These are phyloP conservation scores for Neopestalotiopsis rosae DNA, from an alignment of 2,329 filamentous ascomycete species.

Conservation along the genomic window DNA sequence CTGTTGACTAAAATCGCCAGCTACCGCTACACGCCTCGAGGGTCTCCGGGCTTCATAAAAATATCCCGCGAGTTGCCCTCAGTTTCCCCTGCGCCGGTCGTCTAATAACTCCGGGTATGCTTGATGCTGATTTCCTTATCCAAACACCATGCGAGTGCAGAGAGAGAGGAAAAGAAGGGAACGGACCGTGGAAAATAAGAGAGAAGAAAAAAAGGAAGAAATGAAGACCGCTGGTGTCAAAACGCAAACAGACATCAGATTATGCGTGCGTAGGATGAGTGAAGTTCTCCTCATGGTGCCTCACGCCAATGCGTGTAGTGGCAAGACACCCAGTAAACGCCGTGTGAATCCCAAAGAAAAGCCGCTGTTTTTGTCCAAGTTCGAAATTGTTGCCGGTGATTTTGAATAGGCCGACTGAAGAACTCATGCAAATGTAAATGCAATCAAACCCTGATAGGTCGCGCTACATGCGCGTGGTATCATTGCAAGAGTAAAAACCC, in stretches of 20 bases:
- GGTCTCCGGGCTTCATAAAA: conserved; percentile 24
- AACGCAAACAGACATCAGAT: background rate
- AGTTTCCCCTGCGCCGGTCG: background rate
- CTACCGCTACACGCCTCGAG: conserved; percentile 7
- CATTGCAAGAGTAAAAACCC: conserved; percentile 9
- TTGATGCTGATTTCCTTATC: background rate
- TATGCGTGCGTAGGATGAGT: background rate
- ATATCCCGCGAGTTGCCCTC: conserved; percentile 20
- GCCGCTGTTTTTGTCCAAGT: background rate
- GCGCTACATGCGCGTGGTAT: conserved; percentile 21
- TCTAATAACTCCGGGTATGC: conserved; percentile 13
- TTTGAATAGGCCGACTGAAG: background rate
- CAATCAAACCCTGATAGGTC: conserved; percentile 24
- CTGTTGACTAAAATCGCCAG: conserved; percentile 7
- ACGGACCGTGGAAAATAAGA: background rate
- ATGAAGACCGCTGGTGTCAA: conserved; percentile 17
- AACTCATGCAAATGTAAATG: conserved; percentile 14
- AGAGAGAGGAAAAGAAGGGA: background rate
- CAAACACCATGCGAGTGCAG: background rate
- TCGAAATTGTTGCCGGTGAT: background rate
- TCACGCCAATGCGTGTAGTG: background rate
- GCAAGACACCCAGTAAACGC: background rate
- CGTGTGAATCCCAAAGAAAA: background rate
- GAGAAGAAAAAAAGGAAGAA: background rate
- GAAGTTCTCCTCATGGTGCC: background rate